Percentiles rank a stretch among this genome's conserved stretches.
phyloP scores from a whole-genome alignment of 768 basidiomycete species.

The Pleurotus eryngii region DNA sequence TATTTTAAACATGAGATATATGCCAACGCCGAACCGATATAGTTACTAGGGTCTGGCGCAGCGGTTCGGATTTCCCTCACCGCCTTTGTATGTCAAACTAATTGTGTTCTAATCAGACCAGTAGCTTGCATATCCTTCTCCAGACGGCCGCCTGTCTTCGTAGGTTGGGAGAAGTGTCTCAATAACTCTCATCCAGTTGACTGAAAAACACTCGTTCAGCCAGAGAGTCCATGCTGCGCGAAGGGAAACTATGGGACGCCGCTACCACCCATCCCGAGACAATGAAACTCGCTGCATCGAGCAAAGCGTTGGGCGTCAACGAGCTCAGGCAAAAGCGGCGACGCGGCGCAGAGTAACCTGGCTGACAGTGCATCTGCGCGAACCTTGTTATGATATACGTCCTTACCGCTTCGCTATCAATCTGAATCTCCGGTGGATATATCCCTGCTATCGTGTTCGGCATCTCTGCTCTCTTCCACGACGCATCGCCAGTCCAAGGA shows the following conservation, averaged over 20 bases:
- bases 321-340: constrained; percentile 33
- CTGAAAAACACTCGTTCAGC: constrained; percentile 40
- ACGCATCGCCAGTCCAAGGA: too few relatives aligned
- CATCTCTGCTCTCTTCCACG: too few relatives aligned
- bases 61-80: constrained; percentile 43
- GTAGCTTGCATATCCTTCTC: constrained; percentile 62
- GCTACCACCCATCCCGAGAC: constrained; percentile 61
- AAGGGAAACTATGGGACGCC: constrained; percentile 66
- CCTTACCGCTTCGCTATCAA: constrained; percentile 46
- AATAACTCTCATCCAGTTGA: neutral
- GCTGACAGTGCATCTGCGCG: neutral
- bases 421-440: too few relatives aligned
- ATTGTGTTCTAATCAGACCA: constrained; percentile 50
- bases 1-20: constrained; percentile 76
- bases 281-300: constrained; percentile 58
- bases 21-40: constrained; percentile 76
- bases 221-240: constrained; percentile 69
- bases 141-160: too few relatives aligned
- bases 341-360: too few relatives aligned
- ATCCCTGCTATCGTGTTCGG: too few relatives aligned
- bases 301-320: constrained; percentile 54
- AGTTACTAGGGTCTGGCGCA: constrained; percentile 71
- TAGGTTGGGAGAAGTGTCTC: too few relatives aligned
- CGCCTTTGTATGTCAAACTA: neutral
- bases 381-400: constrained; percentile 84